Conservation (phyloP, 1,284 basidiomycete species). For the Leccinum variabile region DNA sequence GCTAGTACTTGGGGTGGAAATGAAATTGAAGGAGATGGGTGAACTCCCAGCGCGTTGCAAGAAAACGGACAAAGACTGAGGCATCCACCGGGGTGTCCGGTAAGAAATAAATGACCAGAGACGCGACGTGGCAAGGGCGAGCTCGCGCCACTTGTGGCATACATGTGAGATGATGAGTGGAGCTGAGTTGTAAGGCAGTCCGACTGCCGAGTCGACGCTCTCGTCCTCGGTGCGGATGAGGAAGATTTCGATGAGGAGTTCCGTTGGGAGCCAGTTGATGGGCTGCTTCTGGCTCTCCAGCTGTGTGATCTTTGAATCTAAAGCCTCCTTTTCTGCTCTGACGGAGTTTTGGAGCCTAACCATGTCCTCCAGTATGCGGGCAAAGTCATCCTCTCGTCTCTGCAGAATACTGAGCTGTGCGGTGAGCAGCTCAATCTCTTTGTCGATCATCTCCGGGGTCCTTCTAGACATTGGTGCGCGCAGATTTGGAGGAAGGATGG, state of each 20-base stretch:
- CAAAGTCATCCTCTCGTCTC: constrained; percentile 40
- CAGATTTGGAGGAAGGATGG: constrained; percentile 1
- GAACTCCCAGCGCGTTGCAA: constrained; percentile 37
- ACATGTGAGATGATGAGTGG: constrained; percentile 47
- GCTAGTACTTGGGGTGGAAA: constrained; percentile 17
- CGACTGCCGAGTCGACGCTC: constrained; percentile 16
- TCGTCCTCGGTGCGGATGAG: constrained; percentile 29
- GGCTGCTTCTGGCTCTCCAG: constrained; percentile 43
- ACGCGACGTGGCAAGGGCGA: constrained; percentile 41
- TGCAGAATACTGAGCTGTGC: constrained; percentile 40
- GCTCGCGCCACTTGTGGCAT: constrained; percentile 45
- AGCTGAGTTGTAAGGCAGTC: constrained; percentile 30
- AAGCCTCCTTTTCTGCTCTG: constrained; percentile 31
- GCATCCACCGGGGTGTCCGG: constrained; percentile 30
- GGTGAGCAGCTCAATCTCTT: constrained; percentile 38
- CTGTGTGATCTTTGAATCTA: constrained; percentile 33
- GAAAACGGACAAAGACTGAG: constrained; percentile 32
- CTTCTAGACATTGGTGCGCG: constrained; percentile 22
- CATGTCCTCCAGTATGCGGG: constrained; percentile 42
- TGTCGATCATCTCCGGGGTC: constrained; percentile 34
- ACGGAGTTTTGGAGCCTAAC: constrained; percentile 38
- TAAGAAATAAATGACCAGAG: constrained; percentile 46
- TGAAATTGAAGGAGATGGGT: constrained; percentile 40
- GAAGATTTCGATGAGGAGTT: constrained; percentile 49
- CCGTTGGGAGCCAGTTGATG: constrained; percentile 49